phyloP scores from a whole-genome alignment of 352 stramenopile genomes.

The Plasmopara muralis region DNA sequence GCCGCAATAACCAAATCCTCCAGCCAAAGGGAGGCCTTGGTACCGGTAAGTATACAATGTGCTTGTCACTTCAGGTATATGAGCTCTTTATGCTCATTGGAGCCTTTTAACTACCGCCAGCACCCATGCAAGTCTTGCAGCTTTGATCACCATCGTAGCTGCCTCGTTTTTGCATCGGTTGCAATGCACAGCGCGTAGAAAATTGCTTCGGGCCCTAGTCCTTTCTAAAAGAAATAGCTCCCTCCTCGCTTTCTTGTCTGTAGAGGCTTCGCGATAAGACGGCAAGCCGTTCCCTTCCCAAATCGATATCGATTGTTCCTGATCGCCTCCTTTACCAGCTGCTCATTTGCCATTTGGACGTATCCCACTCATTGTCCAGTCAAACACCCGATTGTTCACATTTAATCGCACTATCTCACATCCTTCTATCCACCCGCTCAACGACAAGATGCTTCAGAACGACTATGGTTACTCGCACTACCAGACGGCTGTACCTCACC shows the following conservation, averaged over 20 bases:
- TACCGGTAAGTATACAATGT: neutral
- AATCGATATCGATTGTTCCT: slow-evolving; percentile 1
- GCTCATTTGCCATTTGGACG: slow-evolving; percentile 74
- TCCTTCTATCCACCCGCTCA: slow-evolving; percentile 3
- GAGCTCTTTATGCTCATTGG: neutral
- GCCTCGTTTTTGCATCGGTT: slow-evolving; percentile 11
- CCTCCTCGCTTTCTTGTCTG: slow-evolving; percentile 26
- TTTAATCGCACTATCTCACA: neutral
- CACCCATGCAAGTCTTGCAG: slow-evolving; percentile 6
- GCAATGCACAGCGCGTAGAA: slow-evolving; percentile 2
- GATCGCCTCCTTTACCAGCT: slow-evolving; percentile 30
- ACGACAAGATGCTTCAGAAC: slow-evolving; percentile 38
- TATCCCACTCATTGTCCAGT: slow-evolving; percentile 22
- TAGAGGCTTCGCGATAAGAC: slow-evolving; percentile 34
- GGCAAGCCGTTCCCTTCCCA: slow-evolving; percentile 5
- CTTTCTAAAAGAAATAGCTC: slow-evolving; percentile 15
- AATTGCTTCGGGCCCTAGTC: slow-evolving; percentile 13
- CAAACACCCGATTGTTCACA: neutral
- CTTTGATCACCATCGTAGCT: slow-evolving; percentile 15
- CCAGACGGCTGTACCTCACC: slow-evolving; percentile 26
- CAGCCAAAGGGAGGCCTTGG: neutral
- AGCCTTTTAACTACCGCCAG: slow-evolving; percentile 2
- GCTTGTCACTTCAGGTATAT: neutral
- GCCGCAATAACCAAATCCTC: slow-evolving; percentile 3
- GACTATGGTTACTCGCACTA: slow-evolving; percentile 63